Percentiles rank a stretch among this genome's conserved stretches.
phyloP scores from a whole-genome alignment of 345 rosid genomes.

The Salix koriyanagi region DNA sequence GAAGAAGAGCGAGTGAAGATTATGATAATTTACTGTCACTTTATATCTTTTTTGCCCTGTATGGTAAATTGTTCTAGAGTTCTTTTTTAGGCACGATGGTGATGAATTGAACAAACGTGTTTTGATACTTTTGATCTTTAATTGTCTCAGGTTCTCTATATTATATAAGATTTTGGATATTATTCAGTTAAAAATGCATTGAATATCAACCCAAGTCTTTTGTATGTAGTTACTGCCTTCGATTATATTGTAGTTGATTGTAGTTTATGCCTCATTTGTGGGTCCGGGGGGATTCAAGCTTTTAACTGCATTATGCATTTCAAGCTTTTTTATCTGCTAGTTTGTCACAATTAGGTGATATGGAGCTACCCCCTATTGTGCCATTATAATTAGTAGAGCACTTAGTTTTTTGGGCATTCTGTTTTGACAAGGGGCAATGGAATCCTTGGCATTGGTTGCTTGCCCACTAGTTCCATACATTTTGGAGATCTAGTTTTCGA shows the following conservation, averaged over 20 bases:
- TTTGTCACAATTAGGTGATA: background rate
- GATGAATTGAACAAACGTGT: background rate
- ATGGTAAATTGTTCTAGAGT: background rate
- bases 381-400: background rate
- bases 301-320: background rate
- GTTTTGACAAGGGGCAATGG: background rate
- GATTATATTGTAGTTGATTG: background rate
- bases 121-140: background rate
- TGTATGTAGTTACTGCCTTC: background rate
- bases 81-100: background rate
- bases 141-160: background rate
- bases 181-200: background rate
- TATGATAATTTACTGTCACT: background rate
- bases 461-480: background rate
- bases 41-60: background rate
- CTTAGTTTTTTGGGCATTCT: background rate
- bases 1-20: conserved; percentile 9
- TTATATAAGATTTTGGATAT: background rate
- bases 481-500: background rate
- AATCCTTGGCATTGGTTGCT: background rate
- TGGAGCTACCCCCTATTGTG: background rate
- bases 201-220: background rate
- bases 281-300: background rate
- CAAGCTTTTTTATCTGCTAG: background rate
- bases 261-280: background rate